Percentiles rank a stretch among this genome's conserved stretches.
Evolutionary conservation across 768 basidiomycete genomes (phyloP).

Genomic region (Pleurotus ostreatus): DNA sequence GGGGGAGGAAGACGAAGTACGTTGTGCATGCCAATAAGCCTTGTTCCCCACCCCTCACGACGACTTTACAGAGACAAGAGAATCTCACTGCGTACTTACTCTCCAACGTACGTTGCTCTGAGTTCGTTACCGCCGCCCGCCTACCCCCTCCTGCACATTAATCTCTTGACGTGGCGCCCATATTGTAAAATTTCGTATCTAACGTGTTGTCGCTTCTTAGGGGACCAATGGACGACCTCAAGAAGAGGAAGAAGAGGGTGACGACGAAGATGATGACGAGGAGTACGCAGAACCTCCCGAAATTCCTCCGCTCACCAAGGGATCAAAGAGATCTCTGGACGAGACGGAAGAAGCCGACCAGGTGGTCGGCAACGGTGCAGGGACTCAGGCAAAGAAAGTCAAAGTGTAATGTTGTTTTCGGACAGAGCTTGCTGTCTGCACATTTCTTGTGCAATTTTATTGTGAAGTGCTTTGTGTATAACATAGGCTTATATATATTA

Average conservation of each 20-base stretch:
- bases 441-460: too few relatives aligned
- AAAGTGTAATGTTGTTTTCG: slow-evolving; percentile 25
- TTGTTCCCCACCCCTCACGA: neutral
- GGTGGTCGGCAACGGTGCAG: slow-evolving; percentile 25
- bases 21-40: neutral
- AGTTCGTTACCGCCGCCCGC: neutral
- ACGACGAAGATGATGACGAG: slow-evolving; percentile 25
- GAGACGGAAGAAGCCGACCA: slow-evolving; percentile 15
- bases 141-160: neutral
- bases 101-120: neutral
- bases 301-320: slow-evolving; percentile 26
- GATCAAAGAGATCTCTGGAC: slow-evolving; percentile 26
- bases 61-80: neutral
- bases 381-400: slow-evolving; percentile 31
- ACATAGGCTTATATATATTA: too few relatives aligned
- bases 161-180: neutral
- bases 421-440: too few relatives aligned
- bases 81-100: slow-evolving; percentile 5
- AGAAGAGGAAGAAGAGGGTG: slow-evolving; percentile 17
- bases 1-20: slow-evolving; percentile 19
- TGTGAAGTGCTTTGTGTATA: too few relatives aligned
- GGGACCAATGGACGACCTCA: neutral
- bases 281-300: slow-evolving; percentile 18
- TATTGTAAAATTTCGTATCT: neutral
- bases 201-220: neutral